Evolutionary conservation across 345 rosid species (phyloP).

Genomic region (Ceriops tagal): DNA sequence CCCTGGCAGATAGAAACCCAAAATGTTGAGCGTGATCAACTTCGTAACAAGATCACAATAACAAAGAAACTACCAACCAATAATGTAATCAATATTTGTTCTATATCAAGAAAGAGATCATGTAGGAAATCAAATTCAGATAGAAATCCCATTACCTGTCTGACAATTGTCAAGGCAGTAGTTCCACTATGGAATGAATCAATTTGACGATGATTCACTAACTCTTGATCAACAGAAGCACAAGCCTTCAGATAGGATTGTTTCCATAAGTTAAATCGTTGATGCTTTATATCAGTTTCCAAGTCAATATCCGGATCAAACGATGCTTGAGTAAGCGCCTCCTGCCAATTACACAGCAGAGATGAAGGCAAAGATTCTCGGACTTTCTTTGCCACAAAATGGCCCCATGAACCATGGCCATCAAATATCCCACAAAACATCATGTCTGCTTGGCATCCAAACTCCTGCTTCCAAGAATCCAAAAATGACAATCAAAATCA

Average conservation of each 20-base stretch:
- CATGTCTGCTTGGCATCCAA: slow-evolving; percentile 85
- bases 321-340: slow-evolving; percentile 50
- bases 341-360: slow-evolving; percentile 77
- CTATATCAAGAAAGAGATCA: no score
- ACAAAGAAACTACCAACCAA: background rate
- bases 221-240: slow-evolving; percentile 76
- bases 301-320: slow-evolving; percentile 44
- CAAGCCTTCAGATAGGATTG: slow-evolving; percentile 74
- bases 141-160: slow-evolving; percentile 50
- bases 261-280: slow-evolving; percentile 66
- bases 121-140: no score
- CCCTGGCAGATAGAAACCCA: slow-evolving; percentile 44
- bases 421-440: slow-evolving; percentile 88
- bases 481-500: background rate
- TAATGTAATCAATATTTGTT: no score
- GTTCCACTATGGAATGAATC: slow-evolving; percentile 81
- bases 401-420: slow-evolving; percentile 98
- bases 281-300: slow-evolving; percentile 49
- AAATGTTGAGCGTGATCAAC: slow-evolving; percentile 2
- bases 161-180: slow-evolving; percentile 75
- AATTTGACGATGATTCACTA: slow-evolving; percentile 53
- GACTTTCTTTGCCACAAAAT: slow-evolving; percentile 78
- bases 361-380: slow-evolving; percentile 63
- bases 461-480: slow-evolving; percentile 46
- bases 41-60: background rate